Conservation (phyloP, 2,329 filamentous ascomycete species). For the Cladophialophora chaetospira region DNA sequence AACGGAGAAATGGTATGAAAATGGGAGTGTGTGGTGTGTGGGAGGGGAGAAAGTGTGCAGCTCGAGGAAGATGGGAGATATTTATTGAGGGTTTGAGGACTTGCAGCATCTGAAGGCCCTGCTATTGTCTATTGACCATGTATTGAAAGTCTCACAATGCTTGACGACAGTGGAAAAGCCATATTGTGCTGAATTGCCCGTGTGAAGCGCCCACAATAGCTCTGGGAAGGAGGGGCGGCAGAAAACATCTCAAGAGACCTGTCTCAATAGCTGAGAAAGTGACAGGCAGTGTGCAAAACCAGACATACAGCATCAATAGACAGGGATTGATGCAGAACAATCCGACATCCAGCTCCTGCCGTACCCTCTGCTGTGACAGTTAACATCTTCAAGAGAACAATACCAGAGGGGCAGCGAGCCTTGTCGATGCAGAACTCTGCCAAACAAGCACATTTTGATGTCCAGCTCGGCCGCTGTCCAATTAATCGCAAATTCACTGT, state of each 20-base stretch:
- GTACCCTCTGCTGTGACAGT: not conserved
- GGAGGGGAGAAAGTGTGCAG: not conserved
- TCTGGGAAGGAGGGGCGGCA: not conserved
- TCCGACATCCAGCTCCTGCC: slow-evolving; percentile 8
- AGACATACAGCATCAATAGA: not conserved
- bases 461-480: no score
- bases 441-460: no score
- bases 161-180: no score
- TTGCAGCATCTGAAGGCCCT: not conserved
- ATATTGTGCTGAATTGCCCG: not conserved
- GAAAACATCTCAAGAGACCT: not conserved
- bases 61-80: not conserved
- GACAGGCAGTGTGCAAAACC: not conserved
- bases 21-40: not conserved
- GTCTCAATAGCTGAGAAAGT: not conserved
- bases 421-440: not conserved
- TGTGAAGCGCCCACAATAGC: not conserved
- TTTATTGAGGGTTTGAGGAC: not conserved
- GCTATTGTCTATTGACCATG: not conserved
- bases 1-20: not conserved
- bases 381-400: not conserved
- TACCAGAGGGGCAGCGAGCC: not conserved
- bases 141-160: slow-evolving; percentile 4
- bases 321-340: no score
- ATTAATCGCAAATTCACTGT: no score